A percentile compares a stretch with the other conserved stretches of the same genome.
These are phyloP conservation scores for Jamesozyma hellenica DNA, from an alignment of 805 yeast species.

Conservation along the genomic window DNA sequence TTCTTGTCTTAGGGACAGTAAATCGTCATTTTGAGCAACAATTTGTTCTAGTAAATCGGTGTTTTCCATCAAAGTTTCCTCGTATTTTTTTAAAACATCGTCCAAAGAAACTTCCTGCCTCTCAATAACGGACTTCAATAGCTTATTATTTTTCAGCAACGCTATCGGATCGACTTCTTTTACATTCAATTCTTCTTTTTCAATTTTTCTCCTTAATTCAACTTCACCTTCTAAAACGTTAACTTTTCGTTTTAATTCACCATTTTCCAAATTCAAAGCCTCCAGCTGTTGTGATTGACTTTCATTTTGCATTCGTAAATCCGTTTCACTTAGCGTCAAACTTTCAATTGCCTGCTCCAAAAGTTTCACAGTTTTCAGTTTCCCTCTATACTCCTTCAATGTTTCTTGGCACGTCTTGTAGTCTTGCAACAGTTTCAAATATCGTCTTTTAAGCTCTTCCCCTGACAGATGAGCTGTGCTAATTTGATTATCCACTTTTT, in stretches of 20 bases:
- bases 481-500: neutral
- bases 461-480: constrained; percentile 12
- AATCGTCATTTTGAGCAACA: neutral
- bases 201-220: constrained; percentile 13
- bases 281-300: constrained; percentile 30
- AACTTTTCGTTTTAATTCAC: constrained; percentile 31
- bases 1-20: constrained; percentile 1
- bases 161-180: neutral
- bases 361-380: neutral
- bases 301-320: constrained; percentile 19
- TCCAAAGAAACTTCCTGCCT: constrained; percentile 5
- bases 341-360: constrained; percentile 13
- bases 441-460: constrained; percentile 38
- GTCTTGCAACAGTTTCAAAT: constrained; percentile 17
- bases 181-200: constrained; percentile 20
- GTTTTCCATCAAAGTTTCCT: constrained; percentile 6
- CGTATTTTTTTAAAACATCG: constrained; percentile 6
- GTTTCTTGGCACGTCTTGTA: constrained; percentile 19
- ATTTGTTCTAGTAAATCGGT: constrained; percentile 4
- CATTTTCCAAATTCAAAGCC: constrained; percentile 36
- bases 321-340: constrained; percentile 6
- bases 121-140: constrained; percentile 1
- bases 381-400: neutral
- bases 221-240: constrained; percentile 28
- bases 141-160: constrained; percentile 1